These are phyloP conservation scores for Mucor lusitanicus DNA, from an alignment of 371 early-diverging fungal genomes.

Conservation along the genomic window DNA sequence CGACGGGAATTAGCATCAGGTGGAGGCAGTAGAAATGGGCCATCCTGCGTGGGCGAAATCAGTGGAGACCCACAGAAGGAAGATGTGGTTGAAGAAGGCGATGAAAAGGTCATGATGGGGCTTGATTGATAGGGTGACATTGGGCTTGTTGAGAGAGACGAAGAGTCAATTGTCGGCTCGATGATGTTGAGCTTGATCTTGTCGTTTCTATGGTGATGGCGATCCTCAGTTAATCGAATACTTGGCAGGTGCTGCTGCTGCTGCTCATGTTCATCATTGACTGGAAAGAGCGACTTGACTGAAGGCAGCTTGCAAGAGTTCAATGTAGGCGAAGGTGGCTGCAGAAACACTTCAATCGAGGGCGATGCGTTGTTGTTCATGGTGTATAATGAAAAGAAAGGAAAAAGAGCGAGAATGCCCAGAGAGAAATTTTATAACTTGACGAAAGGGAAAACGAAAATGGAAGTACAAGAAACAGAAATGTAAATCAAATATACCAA, in stretches of 20 bases:
- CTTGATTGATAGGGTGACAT: conserved; percentile 21
- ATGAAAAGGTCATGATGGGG: conserved; percentile 20
- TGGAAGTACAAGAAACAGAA: background rate
- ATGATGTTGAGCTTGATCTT: conserved; percentile 10
- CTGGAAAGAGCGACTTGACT: conserved; percentile 14
- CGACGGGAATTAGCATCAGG: conserved; percentile 12
- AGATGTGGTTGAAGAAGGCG: conserved; percentile 17
- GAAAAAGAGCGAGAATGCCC: background rate
- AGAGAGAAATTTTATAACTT: background rate
- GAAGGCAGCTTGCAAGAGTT: conserved; percentile 14
- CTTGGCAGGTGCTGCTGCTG: conserved; percentile 2
- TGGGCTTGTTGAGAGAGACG: conserved; percentile 7
- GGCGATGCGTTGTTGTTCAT: conserved; percentile 6
- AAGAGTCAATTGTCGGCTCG: conserved; percentile 12
- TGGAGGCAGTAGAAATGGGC: conserved; percentile 14
- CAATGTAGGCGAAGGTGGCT: conserved; percentile 22
- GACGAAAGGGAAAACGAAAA: background rate
- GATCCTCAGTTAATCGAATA: conserved; percentile 8
- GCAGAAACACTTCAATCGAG: conserved; percentile 20
- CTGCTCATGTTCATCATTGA: background rate
- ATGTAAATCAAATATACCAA: conserved; percentile 6
- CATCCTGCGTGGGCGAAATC: conserved; percentile 12
- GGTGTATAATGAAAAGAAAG: background rate
- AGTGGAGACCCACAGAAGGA: conserved; percentile 13
- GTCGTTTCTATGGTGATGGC: background rate